Evolutionary conservation across 768 basidiomycete genomes (phyloP).

Genomic region (Cyclocybe cylindracea): DNA sequence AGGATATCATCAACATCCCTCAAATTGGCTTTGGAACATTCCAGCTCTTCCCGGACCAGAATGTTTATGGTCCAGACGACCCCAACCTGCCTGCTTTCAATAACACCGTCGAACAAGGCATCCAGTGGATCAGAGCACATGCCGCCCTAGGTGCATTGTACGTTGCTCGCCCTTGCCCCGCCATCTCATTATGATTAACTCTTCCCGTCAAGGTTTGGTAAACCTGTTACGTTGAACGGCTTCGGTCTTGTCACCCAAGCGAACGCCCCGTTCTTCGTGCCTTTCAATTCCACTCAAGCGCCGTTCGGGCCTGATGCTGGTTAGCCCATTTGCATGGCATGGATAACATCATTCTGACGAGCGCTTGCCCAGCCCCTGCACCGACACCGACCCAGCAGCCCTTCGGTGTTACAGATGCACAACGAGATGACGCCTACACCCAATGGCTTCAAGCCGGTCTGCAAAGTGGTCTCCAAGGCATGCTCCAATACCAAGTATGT

Average conservation of each 20-base stretch:
- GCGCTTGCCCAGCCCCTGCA: background rate
- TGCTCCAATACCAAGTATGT: constrained; percentile 49
- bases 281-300: constrained; percentile 55
- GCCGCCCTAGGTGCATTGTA: constrained; percentile 45
- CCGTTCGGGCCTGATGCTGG: constrained; percentile 37
- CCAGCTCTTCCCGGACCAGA: constrained; percentile 72
- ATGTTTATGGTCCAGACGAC: constrained; percentile 49
- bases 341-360: background rate
- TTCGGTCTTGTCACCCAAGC: constrained; percentile 66
- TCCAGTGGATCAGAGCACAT: constrained; percentile 57
- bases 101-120: constrained; percentile 50
- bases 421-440: constrained; percentile 53
- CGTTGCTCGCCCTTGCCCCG: constrained; percentile 12
- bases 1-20: constrained; percentile 61
- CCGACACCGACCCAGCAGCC: constrained; percentile 24
- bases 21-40: constrained; percentile 59
- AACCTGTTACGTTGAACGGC: constrained; percentile 52
- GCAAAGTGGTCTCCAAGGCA: constrained; percentile 38
- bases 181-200: background rate
- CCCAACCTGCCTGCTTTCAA: constrained; percentile 52
- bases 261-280: constrained; percentile 56
- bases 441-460: constrained; percentile 54
- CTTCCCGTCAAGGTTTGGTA: constrained; percentile 45
- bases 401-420: constrained; percentile 52
- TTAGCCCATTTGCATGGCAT: constrained; percentile 3